Evolutionary conservation across 495 filamentous ascomycete genomes (phyloP).

Genomic region (Chaetomium fimeti): DNA sequence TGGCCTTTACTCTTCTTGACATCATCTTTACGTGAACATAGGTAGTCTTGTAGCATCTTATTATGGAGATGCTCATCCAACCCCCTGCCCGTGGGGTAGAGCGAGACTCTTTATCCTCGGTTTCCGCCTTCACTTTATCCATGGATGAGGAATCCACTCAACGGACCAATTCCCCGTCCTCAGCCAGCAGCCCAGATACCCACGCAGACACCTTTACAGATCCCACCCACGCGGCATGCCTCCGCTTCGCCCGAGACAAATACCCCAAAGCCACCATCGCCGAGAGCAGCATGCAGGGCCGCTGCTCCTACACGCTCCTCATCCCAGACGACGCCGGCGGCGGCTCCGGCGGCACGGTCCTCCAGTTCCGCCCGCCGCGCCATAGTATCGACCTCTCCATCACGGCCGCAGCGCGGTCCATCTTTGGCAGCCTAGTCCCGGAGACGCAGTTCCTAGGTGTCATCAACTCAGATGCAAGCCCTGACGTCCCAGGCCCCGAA

Average conservation of each 20-base stretch:
- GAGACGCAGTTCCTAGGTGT: constrained; percentile 32
- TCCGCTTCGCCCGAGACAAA: neutral
- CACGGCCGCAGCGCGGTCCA: constrained; percentile 37
- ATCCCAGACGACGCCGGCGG: constrained; percentile 2
- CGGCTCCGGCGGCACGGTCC: constrained; percentile 31
- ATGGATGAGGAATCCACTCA: too few species aligned
- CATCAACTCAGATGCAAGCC: neutral
- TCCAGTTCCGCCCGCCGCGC: constrained; percentile 52
- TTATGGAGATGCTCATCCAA: too few species aligned
- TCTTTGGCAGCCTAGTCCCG: constrained; percentile 45
- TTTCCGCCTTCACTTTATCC: too few species aligned
- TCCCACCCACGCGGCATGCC: neutral
- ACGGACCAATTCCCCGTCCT: neutral
- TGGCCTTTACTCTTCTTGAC: too few species aligned
- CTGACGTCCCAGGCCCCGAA: too few species aligned
- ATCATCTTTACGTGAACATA: too few species aligned
- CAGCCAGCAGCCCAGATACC: neutral
- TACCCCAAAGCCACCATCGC: constrained; percentile 17
- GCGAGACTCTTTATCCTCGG: too few species aligned
- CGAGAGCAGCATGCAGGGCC: constrained; percentile 46
- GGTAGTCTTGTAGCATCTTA: too few species aligned
- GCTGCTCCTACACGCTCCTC: constrained; percentile 54
- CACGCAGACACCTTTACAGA: neutral
- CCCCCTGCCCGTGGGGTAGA: too few species aligned
- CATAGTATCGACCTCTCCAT: constrained; percentile 46